Conservation (phyloP, 306 rosid species). For the Vicia faba region DNA sequence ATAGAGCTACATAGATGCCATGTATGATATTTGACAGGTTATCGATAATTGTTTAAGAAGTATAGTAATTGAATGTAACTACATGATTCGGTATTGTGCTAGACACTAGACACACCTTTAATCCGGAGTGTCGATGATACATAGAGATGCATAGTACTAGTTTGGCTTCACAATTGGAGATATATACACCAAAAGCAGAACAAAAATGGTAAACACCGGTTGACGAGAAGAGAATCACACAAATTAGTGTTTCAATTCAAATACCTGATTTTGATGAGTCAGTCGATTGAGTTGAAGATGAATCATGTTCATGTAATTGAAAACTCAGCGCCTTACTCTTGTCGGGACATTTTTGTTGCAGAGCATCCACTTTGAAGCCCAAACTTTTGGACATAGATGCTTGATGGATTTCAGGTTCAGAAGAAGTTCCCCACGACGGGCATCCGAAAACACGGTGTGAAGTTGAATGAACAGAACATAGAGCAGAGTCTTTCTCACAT, state of each 20-base stretch:
- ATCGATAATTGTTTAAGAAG: neutral
- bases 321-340: constrained; percentile 52
- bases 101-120: neutral
- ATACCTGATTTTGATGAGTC: constrained; percentile 54
- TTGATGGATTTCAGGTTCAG: constrained; percentile 44
- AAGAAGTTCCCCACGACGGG: constrained; percentile 41
- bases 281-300: constrained; percentile 63
- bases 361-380: constrained; percentile 52
- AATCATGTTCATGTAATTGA: constrained; percentile 60
- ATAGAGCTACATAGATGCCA: neutral
- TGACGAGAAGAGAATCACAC: constrained; percentile 15
- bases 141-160: neutral
- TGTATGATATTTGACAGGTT: no score
- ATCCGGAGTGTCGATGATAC: neutral
- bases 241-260: constrained; percentile 3
- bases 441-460: constrained; percentile 34
- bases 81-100: neutral
- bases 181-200: constrained; percentile 14
- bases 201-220: constrained; percentile 1
- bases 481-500: constrained; percentile 40
- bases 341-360: constrained; percentile 44
- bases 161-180: neutral
- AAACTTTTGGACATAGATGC: constrained; percentile 49
- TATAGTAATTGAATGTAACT: neutral
- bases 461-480: constrained; percentile 37